Evolutionary conservation across 257 asterid genomes (phyloP), one percentile per base, ranked within the genome.

Genomic region (Penstemon newberryi): DNA sequence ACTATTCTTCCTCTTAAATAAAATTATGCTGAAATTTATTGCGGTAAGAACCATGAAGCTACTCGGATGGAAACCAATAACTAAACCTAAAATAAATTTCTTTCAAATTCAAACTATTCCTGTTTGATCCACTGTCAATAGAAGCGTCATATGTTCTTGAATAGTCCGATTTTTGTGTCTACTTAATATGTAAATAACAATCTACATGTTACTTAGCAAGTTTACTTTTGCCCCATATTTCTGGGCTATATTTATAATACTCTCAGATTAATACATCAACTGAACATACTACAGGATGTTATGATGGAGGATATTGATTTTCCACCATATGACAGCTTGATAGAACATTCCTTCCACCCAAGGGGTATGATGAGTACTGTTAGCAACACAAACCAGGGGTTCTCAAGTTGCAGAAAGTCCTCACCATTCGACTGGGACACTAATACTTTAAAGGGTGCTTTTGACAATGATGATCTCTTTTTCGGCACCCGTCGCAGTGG

Each of bases 221-320:
- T 44, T 47, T 57, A 54, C 47, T 8, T 46, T 45, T 33, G 68
- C 38, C 46, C 10, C 43, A 58, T 57, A 4, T 42, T 73, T 57
- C n/a, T 70, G 65, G 60, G 47, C 49, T 37, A 66, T 33, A 37
- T 67, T 63, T 51, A 13, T 13, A 55, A 44, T 69, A 65, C 41
- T 69, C 45, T 65, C 63, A 62, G 13, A 64, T 60, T 57, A 44
- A 45, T 53, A 39, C 52, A 33, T 60, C 67, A 57, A 71, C 60
- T 72, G 63, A 15, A 59, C 54, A 58, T 65, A 77, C 62, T 61
- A 54, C 79, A 80, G 86, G 85, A 74, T 70, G 69, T 70, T 19
- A 64, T 80, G 78, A 72, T 77, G 88, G 77, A 77, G 82, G 82
- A 77, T 53, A 70, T 69, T 63, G 81, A 67, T 74, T 71, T 70